Base-by-base conservation (phyloP, 1,284 basidiomycete species). In the Xanthoconium separans region DNA sequence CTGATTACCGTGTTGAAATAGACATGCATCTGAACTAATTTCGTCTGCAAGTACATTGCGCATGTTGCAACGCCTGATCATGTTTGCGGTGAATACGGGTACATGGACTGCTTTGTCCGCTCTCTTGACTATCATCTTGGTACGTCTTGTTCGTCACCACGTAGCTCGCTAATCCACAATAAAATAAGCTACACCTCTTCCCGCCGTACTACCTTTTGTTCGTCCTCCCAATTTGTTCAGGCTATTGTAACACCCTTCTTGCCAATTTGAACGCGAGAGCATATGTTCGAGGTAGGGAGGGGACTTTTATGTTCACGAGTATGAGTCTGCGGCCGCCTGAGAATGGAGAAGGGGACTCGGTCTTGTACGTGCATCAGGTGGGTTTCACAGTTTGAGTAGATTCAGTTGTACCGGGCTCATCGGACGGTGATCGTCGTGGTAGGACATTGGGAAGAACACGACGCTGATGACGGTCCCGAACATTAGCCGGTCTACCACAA, bases 201-300 rank as follows among this genome's bases (percentile, higher is more conserved):
- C 54, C 50, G 2, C 20, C 20, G 0, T 22, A 18, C 6, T 24
- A 43, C 10, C 2, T 58, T 27, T 45, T 50, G 4, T 1, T 24
- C 8, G 30, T 62, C 11, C 22, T 54, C 13, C 57, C 61, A 4
- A 36, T 62, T 16, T 55, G 52, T 24, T 16, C 47, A 11, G 1
- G 63, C 2, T 62, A 65, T 41, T 51, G 36, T 4, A 64, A 64
- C n/a, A 63, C 56, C 6, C 39, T 61, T 1, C 59, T 61, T 7
- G 57, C 57, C 33, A 63, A 63, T 30, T 12, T 62, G 44, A 62
- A 62, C 4, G 48, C 44, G 2, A 44, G 59, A 44, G 8, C 27
- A 40, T 53, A 55, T 47, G 22, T 53, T n/a, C 27, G 27, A 27
- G 20, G 22, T 5, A 36, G 51, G 12, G 27, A 41, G 6, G 11